Conservation (phyloP, 2,329 filamentous ascomycete species). For the Pseudohalonectria lignicola region DNA sequence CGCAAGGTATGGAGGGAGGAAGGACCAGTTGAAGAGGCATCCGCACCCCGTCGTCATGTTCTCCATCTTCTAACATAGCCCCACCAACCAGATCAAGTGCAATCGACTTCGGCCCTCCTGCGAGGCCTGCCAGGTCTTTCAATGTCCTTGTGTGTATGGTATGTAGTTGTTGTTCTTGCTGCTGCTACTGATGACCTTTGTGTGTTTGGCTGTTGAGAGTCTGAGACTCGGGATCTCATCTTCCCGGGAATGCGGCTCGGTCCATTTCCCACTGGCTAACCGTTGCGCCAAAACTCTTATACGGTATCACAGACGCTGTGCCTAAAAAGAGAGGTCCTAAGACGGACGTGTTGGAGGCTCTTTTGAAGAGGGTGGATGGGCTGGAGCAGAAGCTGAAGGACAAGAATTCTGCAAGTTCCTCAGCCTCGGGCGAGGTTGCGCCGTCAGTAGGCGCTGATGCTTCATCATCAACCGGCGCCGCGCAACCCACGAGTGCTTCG, state of each 20-base stretch:
- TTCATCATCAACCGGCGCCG: conserved; percentile 8
- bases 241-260: too few relatives aligned
- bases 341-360: conserved; percentile 76
- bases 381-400: conserved; percentile 71
- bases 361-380: conserved; percentile 76
- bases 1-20: conserved; percentile 56
- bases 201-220: neutral
- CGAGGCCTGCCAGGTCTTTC: conserved; percentile 82
- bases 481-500: conserved; percentile 10
- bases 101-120: conserved; percentile 76
- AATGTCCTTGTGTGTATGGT: conserved; percentile 85
- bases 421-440: conserved; percentile 15
- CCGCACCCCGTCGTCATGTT: too few relatives aligned
- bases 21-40: too few relatives aligned
- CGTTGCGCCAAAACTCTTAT: neutral
- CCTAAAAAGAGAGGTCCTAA: conserved; percentile 87
- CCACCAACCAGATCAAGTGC: conserved; percentile 66
- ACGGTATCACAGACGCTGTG: conserved; percentile 54
- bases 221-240: too few relatives aligned
- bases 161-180: conserved; percentile 17
- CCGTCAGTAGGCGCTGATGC: conserved; percentile 4
- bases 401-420: conserved; percentile 34
- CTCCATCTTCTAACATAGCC: conserved; percentile 7
- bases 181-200: neutral
- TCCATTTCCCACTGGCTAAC: neutral